Percentiles rank a stretch among this genome's conserved stretches.
Evolutionary conservation across 192 early-diverging fungal species (phyloP).

Genomic region (Pilaira anomala): DNA sequence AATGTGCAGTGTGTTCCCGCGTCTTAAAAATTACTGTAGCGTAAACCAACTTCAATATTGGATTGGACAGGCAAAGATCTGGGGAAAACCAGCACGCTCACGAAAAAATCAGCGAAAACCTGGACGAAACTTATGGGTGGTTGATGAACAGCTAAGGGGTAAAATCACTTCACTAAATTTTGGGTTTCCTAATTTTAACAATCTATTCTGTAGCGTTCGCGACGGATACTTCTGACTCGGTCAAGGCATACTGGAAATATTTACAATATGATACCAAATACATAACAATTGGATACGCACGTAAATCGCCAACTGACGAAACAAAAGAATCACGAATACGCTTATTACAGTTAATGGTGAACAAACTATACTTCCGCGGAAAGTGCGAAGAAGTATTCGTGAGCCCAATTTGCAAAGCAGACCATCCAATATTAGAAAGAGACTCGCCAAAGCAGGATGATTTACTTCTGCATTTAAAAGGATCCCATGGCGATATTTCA

Average conservation of each 20-base stretch:
- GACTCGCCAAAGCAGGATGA: constrained; percentile 11
- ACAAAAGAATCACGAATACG: constrained; percentile 9
- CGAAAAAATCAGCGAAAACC: constrained; percentile 8
- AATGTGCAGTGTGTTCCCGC: constrained; percentile 6
- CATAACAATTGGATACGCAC: constrained; percentile 10
- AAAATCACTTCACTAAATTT: constrained; percentile 13
- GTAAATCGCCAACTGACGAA: constrained; percentile 11
- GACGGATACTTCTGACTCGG: constrained; percentile 6
- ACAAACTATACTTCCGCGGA: constrained; percentile 8
- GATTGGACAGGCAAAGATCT: constrained; percentile 6
- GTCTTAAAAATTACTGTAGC: not conserved
- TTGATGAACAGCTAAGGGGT: constrained; percentile 4
- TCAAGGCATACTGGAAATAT: constrained; percentile 9
- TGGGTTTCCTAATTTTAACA: constrained; percentile 7
- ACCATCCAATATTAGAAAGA: constrained; percentile 10
- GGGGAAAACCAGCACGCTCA: constrained; percentile 6
- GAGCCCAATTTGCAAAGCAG: constrained; percentile 11
- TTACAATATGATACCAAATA: constrained; percentile 11
- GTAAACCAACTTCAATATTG: constrained; percentile 13
- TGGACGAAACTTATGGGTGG: constrained; percentile 6
- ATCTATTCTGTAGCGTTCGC: constrained; percentile 8
- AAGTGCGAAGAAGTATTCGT: constrained; percentile 10
- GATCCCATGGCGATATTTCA: constrained; percentile 9
- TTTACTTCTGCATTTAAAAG: constrained; percentile 10
- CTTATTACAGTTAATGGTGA: constrained; percentile 11